Evolutionary conservation across 1,284 basidiomycete genomes (phyloP).

Genomic region (Flammula alnicola): DNA sequence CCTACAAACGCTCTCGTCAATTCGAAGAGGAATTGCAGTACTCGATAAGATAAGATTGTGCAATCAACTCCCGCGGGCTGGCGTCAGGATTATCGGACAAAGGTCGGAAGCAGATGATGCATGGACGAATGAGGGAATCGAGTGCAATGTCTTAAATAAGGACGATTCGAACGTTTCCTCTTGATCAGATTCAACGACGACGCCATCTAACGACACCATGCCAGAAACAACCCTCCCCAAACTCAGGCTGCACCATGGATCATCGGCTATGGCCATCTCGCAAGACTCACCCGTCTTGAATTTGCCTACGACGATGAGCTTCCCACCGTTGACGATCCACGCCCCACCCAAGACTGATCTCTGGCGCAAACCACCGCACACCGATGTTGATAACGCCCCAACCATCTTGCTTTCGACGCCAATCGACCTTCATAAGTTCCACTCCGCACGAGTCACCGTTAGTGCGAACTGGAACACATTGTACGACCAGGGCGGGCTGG

Average conservation of each 20-base stretch:
- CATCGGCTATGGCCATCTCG: slow-evolving; percentile 35
- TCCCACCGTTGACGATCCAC: slow-evolving; percentile 25
- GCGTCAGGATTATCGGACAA: no score
- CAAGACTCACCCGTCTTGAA: slow-evolving; percentile 19
- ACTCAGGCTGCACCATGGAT: slow-evolving; percentile 33
- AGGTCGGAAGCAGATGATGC: no score
- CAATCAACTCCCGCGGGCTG: no score
- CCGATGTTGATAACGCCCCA: slow-evolving; percentile 31
- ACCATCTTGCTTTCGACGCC: slow-evolving; percentile 30
- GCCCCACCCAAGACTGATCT: slow-evolving; percentile 32
- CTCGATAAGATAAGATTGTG: no score
- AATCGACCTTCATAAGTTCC: slow-evolving; percentile 33
- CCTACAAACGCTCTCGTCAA: no score
- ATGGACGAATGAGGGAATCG: no score
- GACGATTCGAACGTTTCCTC: no score
- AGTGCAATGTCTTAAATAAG: no score
- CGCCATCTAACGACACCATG: neutral
- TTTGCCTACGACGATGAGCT: slow-evolving; percentile 26
- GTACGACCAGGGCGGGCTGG: slow-evolving; percentile 36
- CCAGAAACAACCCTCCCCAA: slow-evolving; percentile 24
- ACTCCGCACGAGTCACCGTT: slow-evolving; percentile 32
- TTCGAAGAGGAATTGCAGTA: no score
- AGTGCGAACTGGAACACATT: slow-evolving; percentile 30
- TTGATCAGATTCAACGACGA: no score
- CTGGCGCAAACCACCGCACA: slow-evolving; percentile 30